Conservation (phyloP, 768 basidiomycete genomes). For the Lactarius hengduanensis region DNA sequence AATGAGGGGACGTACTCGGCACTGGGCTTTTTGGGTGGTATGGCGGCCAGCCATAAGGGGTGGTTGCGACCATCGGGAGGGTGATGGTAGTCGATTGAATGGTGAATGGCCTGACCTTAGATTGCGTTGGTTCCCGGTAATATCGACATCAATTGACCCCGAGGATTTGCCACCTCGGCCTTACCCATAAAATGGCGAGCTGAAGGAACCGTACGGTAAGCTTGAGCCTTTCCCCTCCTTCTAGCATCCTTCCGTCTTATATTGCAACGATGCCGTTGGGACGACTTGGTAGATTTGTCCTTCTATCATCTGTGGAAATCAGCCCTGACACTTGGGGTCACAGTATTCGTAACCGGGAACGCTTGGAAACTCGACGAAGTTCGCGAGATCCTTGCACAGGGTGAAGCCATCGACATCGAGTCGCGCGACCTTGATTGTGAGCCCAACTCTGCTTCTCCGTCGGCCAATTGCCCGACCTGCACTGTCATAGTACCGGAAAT, state of each 20-base stretch:
- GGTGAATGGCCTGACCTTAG: too few relatives aligned
- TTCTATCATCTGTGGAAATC: background rate
- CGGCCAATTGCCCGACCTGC: background rate
- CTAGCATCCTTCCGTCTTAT: background rate
- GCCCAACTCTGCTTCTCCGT: constrained; percentile 34
- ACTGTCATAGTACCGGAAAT: constrained; percentile 75
- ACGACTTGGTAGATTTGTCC: constrained; percentile 10
- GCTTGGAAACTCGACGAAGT: constrained; percentile 91
- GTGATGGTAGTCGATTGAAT: too few relatives aligned
- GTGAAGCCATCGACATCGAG: constrained; percentile 71
- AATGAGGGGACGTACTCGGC: too few relatives aligned
- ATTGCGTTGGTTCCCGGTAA: too few relatives aligned
- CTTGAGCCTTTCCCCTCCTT: too few relatives aligned
- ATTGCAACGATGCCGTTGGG: background rate
- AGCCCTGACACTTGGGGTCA: background rate
- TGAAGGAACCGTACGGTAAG: background rate
- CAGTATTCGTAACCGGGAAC: constrained; percentile 95
- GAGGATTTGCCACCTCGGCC: background rate
- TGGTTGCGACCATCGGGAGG: too few relatives aligned
- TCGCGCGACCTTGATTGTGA: constrained; percentile 80
- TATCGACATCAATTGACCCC: background rate
- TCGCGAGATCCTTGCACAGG: constrained; percentile 70
- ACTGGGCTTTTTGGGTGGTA: too few relatives aligned
- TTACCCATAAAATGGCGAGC: background rate
- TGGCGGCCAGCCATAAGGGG: too few relatives aligned